phyloP scores from a whole-genome alignment of 2,329 filamentous ascomycete genomes.

The Tolypocladium cylindrosporum region DNA sequence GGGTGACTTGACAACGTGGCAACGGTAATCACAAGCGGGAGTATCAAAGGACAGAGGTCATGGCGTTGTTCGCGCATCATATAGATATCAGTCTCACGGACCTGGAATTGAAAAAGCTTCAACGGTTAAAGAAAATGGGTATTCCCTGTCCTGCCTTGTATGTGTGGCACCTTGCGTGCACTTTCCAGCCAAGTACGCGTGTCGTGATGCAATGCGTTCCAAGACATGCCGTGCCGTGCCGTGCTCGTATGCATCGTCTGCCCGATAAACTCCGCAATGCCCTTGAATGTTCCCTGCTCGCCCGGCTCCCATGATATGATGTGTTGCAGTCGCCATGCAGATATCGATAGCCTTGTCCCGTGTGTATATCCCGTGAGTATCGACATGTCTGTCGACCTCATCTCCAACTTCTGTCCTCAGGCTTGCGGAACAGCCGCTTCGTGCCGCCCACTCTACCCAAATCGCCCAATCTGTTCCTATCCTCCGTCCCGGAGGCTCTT shows the following conservation, averaged over 20 bases:
- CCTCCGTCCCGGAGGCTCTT: conserved; percentile 18
- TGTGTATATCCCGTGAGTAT: neutral
- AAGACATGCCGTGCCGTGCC: neutral
- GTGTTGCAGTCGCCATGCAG: neutral
- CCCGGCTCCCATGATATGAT: neutral
- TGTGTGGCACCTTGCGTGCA: neutral
- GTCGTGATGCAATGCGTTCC: neutral
- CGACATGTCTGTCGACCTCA: neutral
- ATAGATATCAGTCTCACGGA: neutral
- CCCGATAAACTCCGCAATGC: neutral
- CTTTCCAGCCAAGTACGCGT: neutral
- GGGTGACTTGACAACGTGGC: neutral
- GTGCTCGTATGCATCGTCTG: neutral
- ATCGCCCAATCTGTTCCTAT: conserved; percentile 49
- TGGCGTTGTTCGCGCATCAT: neutral
- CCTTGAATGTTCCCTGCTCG: neutral
- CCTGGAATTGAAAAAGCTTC: neutral
- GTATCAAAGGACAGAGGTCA: neutral
- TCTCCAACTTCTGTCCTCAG: conserved; percentile 6
- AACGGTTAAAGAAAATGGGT: neutral
- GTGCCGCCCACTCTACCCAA: conserved; percentile 64
- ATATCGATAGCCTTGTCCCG: neutral
- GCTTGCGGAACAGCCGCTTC: conserved; percentile 57
- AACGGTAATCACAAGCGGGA: neutral
- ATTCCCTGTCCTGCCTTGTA: neutral